These are phyloP conservation scores for Boletus eberwhitei DNA, from an alignment of 768 basidiomycete species.

Conservation along the genomic window DNA sequence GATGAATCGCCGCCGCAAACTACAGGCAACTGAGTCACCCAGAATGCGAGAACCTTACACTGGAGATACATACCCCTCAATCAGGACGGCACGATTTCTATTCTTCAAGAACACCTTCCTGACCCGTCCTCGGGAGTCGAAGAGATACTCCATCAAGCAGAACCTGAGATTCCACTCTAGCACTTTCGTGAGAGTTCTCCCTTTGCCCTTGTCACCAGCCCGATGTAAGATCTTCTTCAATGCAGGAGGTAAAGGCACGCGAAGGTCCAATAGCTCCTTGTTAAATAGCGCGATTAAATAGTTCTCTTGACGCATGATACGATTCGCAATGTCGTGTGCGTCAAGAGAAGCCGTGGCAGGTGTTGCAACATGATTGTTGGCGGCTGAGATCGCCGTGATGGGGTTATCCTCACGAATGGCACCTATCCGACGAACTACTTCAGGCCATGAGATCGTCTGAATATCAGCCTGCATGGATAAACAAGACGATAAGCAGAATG, in stretches of 20 bases:
- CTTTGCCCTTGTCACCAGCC: constrained; percentile 55
- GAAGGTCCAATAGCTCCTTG: constrained; percentile 89
- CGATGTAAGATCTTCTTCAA: constrained; percentile 48
- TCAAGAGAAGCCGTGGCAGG: constrained; percentile 84
- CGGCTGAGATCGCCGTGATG: constrained; percentile 73
- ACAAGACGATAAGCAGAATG: constrained; percentile 10
- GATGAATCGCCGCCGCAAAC: constrained; percentile 80
- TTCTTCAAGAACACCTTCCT: constrained; percentile 88
- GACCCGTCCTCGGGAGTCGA: constrained; percentile 86
- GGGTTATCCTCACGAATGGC: constrained; percentile 92
- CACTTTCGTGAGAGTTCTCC: constrained; percentile 79
- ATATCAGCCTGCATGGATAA: constrained; percentile 81
- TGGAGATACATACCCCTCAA: constrained; percentile 66
- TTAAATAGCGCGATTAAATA: constrained; percentile 98
- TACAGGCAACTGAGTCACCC: constrained; percentile 30
- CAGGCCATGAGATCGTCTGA: constrained; percentile 95
- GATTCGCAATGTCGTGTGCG: constrained; percentile 96
- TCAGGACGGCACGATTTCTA: constrained; percentile 70
- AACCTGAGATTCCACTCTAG: constrained; percentile 97
- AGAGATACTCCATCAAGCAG: constrained; percentile 93
- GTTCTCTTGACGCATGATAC: constrained; percentile 97
- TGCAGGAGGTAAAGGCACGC: constrained; percentile 69
- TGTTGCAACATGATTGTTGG: constrained; percentile 49
- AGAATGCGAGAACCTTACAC: neutral
- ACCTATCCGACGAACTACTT: constrained; percentile 86